A percentile compares a stretch with the other conserved stretches of the same genome.
phyloP scores from a whole-genome alignment of 2,329 filamentous ascomycete species.

The Colletotrichum kahawae region DNA sequence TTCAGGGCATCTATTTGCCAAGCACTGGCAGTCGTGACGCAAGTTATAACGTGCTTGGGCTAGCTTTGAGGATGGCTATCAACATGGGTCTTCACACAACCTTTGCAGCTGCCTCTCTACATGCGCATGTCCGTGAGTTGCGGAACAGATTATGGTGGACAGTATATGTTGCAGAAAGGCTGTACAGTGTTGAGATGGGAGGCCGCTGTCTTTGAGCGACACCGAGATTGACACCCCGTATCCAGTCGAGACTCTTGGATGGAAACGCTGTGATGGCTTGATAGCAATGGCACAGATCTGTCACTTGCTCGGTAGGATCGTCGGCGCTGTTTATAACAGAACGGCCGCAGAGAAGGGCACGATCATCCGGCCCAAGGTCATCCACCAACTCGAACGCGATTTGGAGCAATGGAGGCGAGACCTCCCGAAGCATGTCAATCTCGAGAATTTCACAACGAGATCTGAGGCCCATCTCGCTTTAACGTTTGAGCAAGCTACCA shows the following conservation, averaged over 20 bases:
- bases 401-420: neutral
- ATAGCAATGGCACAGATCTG: neutral
- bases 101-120: neutral
- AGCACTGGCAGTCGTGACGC: neutral
- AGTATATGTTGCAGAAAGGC: neutral
- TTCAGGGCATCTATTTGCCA: neutral
- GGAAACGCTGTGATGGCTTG: neutral
- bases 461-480: neutral
- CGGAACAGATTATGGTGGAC: neutral
- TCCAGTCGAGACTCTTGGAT: neutral
- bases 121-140: neutral
- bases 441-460: neutral
- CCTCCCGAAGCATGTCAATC: neutral
- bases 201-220: neutral
- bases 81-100: neutral
- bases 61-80: neutral
- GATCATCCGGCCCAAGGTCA: neutral
- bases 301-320: neutral
- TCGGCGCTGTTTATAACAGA: neutral
- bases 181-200: neutral
- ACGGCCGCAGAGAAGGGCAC: neutral
- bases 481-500: neutral
- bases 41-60: neutral
- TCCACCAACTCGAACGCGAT: neutral
- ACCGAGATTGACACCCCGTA: neutral